These are phyloP conservation scores for Phytophthora megakarya DNA, from an alignment of 352 stramenopile species.

Conservation along the genomic window DNA sequence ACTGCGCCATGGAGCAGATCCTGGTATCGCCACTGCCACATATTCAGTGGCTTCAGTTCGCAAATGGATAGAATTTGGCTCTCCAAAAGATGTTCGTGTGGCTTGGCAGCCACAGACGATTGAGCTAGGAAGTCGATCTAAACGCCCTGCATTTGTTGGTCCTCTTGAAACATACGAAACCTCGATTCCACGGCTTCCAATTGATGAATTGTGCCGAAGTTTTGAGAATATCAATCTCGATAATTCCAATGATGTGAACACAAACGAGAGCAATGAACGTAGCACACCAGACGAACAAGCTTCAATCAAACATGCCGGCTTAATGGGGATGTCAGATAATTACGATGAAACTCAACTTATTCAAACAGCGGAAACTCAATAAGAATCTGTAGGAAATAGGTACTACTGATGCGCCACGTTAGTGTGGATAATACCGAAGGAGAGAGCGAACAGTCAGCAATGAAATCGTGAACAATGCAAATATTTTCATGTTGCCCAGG, in stretches of 20 bases:
- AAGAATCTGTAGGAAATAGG: background rate
- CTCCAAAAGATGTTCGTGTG: conserved; percentile 35
- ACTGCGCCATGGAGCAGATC: conserved; percentile 48
- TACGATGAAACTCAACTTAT: background rate
- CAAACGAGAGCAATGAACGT: background rate
- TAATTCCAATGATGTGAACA: background rate
- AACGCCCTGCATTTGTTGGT: conserved; percentile 30
- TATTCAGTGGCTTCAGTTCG: conserved; percentile 59
- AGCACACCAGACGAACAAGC: background rate
- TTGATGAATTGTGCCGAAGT: conserved; percentile 30
- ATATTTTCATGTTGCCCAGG: conserved; percentile 33
- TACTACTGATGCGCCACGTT: too few relatives aligned
- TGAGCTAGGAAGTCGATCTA: background rate
- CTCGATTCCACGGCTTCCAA: conserved; percentile 14
- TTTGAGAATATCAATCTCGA: conserved; percentile 20
- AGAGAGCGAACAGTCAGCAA: too few relatives aligned
- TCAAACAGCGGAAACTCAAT: background rate
- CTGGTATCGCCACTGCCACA: conserved; percentile 50
- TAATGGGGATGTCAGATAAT: background rate
- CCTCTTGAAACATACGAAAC: conserved; percentile 37
- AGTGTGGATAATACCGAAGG: too few relatives aligned
- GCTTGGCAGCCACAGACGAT: conserved; percentile 14
- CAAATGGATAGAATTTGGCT: conserved; percentile 70
- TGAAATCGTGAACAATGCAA: conserved; percentile 25
- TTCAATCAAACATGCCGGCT: background rate